Conservation (phyloP, 2,329 filamentous ascomycete species). For the Xylariaceae sp. region DNA sequence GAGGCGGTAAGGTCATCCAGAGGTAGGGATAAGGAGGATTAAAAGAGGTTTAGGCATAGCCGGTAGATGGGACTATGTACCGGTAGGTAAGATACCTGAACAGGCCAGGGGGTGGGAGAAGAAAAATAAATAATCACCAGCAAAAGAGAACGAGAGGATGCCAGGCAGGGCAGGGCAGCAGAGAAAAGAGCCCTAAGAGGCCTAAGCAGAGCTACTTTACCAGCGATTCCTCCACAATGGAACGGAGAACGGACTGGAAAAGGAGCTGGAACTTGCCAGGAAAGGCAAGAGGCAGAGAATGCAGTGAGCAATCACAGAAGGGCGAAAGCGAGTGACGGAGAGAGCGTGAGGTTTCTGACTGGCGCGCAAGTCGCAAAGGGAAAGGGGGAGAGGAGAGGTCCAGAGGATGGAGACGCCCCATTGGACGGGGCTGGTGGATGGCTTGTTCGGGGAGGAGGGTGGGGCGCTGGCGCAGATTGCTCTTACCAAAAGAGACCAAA, state of each 20-base stretch:
- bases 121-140: slow-evolving; percentile 1
- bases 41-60: slow-evolving; percentile 21
- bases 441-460: background rate
- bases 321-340: slow-evolving; percentile 31
- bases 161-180: slow-evolving; percentile 12
- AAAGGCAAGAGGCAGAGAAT: slow-evolving; percentile 14
- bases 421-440: slow-evolving; percentile 23
- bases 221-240: slow-evolving; percentile 18
- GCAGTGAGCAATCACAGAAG: slow-evolving; percentile 10
- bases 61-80: slow-evolving; percentile 26
- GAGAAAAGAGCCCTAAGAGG: slow-evolving; percentile 21
- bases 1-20: slow-evolving; percentile 20
- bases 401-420: slow-evolving; percentile 23
- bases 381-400: slow-evolving; percentile 18
- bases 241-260: slow-evolving; percentile 7
- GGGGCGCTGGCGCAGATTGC: slow-evolving; percentile 35
- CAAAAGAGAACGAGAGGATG: background rate
- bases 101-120: slow-evolving; percentile 14
- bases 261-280: background rate
- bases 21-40: slow-evolving; percentile 32
- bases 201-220: slow-evolving; percentile 4
- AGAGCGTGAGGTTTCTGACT: slow-evolving; percentile 20
- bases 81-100: background rate
- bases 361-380: slow-evolving; percentile 27
- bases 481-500: no score